phyloP scores from a whole-genome alignment of 306 rosid species.

The Quercus suber region DNA sequence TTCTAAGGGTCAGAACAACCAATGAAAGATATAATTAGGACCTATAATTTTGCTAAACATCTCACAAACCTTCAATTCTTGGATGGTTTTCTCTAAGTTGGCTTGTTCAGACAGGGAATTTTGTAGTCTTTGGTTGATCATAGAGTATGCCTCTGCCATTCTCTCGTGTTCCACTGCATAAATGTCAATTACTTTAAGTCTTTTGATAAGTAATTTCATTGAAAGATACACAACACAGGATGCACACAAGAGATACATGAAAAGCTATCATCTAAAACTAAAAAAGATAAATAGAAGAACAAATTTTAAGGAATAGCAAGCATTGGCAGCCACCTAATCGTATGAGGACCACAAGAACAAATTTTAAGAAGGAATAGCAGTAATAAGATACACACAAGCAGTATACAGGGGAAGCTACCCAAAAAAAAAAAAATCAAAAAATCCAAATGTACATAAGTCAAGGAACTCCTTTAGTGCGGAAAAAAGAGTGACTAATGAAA shows the following conservation, averaged over 20 bases:
- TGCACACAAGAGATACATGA: background rate
- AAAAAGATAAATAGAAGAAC: background rate
- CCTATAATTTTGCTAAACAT: background rate
- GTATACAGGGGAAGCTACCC: too few relatives aligned
- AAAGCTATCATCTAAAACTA: background rate
- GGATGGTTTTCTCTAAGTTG: conserved; percentile 64
- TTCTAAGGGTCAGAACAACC: conserved; percentile 19
- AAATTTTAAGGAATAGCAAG: too few relatives aligned
- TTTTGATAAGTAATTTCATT: too few relatives aligned
- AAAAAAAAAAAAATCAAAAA: too few relatives aligned
- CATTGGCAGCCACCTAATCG: too few relatives aligned
- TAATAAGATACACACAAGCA: too few relatives aligned
- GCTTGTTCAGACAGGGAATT: conserved; percentile 55
- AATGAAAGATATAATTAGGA: background rate
- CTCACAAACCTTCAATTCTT: conserved; percentile 64
- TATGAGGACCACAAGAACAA: too few relatives aligned
- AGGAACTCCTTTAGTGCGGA: too few relatives aligned
- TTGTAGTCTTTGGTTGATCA: conserved; percentile 75
- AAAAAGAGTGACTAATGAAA: too few relatives aligned
- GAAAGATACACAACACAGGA: too few relatives aligned
- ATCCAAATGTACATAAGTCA: too few relatives aligned
- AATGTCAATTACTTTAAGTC: conserved; percentile 5
- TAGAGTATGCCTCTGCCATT: conserved; percentile 76
- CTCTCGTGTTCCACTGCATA: conserved; percentile 86
- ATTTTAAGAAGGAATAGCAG: too few relatives aligned